phyloP scores from a whole-genome alignment of 139 green algal genomes.

The Coelastrella sp. region DNA sequence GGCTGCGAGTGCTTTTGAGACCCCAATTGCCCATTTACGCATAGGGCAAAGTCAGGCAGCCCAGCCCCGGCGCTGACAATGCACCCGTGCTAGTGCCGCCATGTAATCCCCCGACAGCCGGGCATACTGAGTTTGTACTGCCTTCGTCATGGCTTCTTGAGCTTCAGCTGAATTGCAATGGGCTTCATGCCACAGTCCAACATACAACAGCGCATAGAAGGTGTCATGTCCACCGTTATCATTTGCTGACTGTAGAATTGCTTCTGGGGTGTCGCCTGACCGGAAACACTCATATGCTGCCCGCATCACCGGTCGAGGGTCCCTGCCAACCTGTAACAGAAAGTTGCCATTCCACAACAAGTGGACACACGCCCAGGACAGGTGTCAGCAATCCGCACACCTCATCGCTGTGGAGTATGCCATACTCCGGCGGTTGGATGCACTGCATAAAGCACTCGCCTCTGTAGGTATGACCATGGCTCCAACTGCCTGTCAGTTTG shows the following conservation, averaged over 20 bases:
- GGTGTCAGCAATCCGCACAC: no score
- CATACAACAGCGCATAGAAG: conserved; percentile 89
- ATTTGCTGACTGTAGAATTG: conserved; percentile 43
- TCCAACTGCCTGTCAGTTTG: no score
- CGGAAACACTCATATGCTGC: conserved; percentile 72
- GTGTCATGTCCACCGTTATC: conserved; percentile 50
- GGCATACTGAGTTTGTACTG: conserved; percentile 73
- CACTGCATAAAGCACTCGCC: no score
- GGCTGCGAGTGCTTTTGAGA: background rate
- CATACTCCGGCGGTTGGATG: no score
- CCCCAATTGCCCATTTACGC: background rate
- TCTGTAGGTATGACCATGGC: no score
- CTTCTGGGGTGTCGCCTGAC: conserved; percentile 44
- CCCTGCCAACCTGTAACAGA: conserved; percentile 71
- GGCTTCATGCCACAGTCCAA: conserved; percentile 82
- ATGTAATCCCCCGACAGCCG: conserved; percentile 82
- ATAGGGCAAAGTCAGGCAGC: background rate
- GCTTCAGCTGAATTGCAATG: conserved; percentile 57
- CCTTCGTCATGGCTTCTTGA: conserved; percentile 56
- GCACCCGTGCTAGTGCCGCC: conserved; percentile 72
- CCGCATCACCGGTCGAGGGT: conserved; percentile 84
- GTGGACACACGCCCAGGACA: no score
- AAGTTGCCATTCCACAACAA: no score
- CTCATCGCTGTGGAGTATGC: no score
- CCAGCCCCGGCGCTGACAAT: conserved; percentile 67